Evolutionary conservation across 1,139 yeast species (phyloP), one percentile per base, ranked within the genome.

Genomic region (Yamadazyma atlantica): DNA sequence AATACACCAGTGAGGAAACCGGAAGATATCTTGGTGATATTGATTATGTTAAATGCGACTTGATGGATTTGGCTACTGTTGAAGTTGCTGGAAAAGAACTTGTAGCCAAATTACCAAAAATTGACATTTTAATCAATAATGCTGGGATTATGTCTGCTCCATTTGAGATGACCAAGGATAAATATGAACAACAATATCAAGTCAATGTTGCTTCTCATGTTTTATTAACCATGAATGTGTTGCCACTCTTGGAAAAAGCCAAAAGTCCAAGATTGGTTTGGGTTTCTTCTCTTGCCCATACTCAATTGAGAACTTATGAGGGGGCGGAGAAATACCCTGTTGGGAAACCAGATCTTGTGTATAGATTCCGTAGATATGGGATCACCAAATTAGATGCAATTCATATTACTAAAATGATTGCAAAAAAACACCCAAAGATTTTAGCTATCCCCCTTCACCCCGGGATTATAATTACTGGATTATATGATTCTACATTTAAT

Each of bases 101-200:
- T 35, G 32, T 40, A 7, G 32, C 42, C 11, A 44, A 50, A 12
- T 74, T 67, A 42, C 38, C 53, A 3, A 48, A 53, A 29, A 48
- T 69, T 23, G 65, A 69, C 39, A 38, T 67, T 30, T 59, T 69
- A 37, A 57, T 69, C 31, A 64, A 64, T 40, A 69, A 69, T 50
- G 75, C 75, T 3, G 75, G 75, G 1, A 40, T 69, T 12, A 65
- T 69, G 73, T 73, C 58, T 0, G 56, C 59, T 4, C 72, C 73
- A 0, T 62, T 48, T 41, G 59, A 61, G 35, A 41, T 51, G 25
- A 64, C 75, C 11, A 56, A 58, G 37, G 74, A 69, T 43, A 64
- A 58, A 18, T 59, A 57, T 46, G 75, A 69, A 43, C 50, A 67
- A 31, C 75, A 69, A 48, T 68, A 64, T 51, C 75, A 69, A 50